Base-by-base conservation (phyloP, 768 basidiomycete genomes). In the Pleurotus pulmonarius region DNA sequence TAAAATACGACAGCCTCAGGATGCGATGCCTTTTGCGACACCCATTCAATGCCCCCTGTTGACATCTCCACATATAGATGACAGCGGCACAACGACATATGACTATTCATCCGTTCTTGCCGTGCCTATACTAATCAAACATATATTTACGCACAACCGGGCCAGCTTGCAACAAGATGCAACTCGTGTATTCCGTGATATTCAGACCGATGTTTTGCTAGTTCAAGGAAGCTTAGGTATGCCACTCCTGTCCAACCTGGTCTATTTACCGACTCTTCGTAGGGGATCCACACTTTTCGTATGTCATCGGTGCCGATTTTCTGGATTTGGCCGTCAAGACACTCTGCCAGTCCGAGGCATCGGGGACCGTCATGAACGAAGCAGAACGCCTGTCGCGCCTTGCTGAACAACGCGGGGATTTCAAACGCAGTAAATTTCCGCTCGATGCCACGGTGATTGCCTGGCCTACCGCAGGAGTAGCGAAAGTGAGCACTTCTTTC, bases 381-480 rank as follows among this genome's bases (percentile, higher is more conserved):
- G 37, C 37, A 22, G 24, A 20, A 20, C 20, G 18, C 20, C 22
- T 53, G 4, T 37, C 39, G 1, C n/a, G 13, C 9, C 22, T 12
- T 41, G 37, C 51, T 5, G 39, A 18, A 11, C 39, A 7, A 11
- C 41, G 41, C 20, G 34, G 51, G 4, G 5, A 22, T 7, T 22
- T 44, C n/a, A 44, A 3, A 18, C 0, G 3, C 15, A 44, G 20
- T 1, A 2, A 13, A 44, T 16, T 16, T n/a, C 13, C n/a, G 41
- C n/a, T 15, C 3, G 41, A 44, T 22, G n/a, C 15, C n/a, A 44
- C 12, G 5, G 41, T 44, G n/a, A n/a, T 44, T 44, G 41, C 41
- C n/a, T 44, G 41, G 41, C n/a, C 41, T 11, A 44, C 3, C 58
- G 61, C 73, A 62, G 41, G 41, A 44, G 12, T 29, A 25, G 46